Base-by-base conservation (phyloP, 371 early-diverging fungal species). In the Entomophthora muscae region DNA sequence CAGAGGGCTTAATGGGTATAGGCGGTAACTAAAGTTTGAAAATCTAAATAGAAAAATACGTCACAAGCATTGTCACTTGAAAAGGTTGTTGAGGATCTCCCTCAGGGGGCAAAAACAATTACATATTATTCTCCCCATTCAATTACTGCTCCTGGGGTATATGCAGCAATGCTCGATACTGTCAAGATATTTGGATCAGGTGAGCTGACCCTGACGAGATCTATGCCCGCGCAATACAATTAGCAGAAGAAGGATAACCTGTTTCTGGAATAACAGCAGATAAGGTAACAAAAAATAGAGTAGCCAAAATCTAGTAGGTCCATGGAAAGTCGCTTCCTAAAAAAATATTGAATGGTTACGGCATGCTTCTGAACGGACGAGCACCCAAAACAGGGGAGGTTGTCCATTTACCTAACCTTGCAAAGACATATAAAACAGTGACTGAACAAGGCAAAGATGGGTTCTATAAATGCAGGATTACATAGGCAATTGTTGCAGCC, bases 61-160 rank as follows among this genome's bases (percentile, higher is more conserved):
- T 88, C 84, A 51, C 79, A 71, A 57, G 81, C 68, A 5, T 67
- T 85, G 68, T 87, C 73, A n/a, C 70, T 80, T 56, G 75, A 76
- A 21, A 57, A 67, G 64, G 74, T 77, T 24, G 69, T 64, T 17
- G 65, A 64, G 1, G 64, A 65, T 30, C 66, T 68, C 63, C 76
- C 75, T 0, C 61, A 70, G 32, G 62, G 61, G 1, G 77, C 69
- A n/a, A 51, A 61, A 3, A 54, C 64, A 21, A 68, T 84, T 23
- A 80, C 88, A 26, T 57, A 31, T 7, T 52, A 26, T 58, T 80
- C 77, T 55, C 71, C 78, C 24, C 77, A 84, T 67, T 68, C 82
- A 1, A 78, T 85, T 22, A 89, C 87, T 5, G 85, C 91, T 10
- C 95, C 93, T 2, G 90, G 91, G 22, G 89, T 90, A 26, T 82